These are phyloP conservation scores for Cladosporium sp. DNA, from an alignment of 2,329 filamentous ascomycete genomes.

Conservation along the genomic window DNA sequence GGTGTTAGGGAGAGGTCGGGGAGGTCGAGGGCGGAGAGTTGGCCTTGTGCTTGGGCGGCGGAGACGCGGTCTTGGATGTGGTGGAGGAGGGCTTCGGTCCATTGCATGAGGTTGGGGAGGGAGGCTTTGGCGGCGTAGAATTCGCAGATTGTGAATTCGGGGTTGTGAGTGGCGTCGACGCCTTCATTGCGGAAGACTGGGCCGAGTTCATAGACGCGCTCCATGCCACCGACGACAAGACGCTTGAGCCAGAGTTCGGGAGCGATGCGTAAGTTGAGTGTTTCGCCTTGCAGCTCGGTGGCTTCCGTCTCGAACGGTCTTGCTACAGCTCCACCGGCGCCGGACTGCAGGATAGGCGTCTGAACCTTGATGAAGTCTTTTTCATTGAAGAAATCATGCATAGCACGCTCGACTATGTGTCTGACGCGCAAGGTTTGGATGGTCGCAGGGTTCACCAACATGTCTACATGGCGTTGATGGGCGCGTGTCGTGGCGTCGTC, in stretches of 20 bases:
- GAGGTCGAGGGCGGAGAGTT: background rate
- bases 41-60: conserved; percentile 13
- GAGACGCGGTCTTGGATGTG: conserved; percentile 64
- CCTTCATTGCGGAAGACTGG: conserved; percentile 89
- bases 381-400: conserved; percentile 73
- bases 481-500: conserved; percentile 71
- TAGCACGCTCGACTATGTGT: conserved; percentile 70
- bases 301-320: conserved; percentile 81
- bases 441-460: conserved; percentile 72
- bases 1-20: background rate
- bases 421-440: conserved; percentile 73
- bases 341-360: conserved; percentile 81
- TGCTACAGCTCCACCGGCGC: conserved; percentile 84
- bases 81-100: conserved; percentile 61
- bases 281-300: conserved; percentile 71
- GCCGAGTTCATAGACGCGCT: conserved; percentile 90
- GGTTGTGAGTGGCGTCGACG: conserved; percentile 87
- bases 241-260: conserved; percentile 96
- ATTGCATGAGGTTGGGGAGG: conserved; percentile 70
- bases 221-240: conserved; percentile 83
- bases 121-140: conserved; percentile 89
- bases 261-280: conserved; percentile 80
- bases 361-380: conserved; percentile 81
- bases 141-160: conserved; percentile 96
- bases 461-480: conserved; percentile 80